These are phyloP conservation scores for Globisporangium spiculum DNA, from an alignment of 352 stramenopile species.

Conservation along the genomic window DNA sequence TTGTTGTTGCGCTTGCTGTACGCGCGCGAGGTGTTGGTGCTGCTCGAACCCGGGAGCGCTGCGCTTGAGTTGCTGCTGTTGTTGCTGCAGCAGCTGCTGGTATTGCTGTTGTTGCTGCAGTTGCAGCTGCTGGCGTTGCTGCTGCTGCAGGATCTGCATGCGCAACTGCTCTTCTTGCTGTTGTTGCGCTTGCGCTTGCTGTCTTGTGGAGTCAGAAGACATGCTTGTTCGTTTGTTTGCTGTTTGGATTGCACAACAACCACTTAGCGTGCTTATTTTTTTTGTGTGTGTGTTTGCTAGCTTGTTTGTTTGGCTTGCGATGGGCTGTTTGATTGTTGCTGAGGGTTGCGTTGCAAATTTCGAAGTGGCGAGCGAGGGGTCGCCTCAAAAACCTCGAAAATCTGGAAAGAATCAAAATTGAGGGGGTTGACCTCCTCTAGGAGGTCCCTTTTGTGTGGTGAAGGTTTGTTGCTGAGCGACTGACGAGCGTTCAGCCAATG, in stretches of 20 bases:
- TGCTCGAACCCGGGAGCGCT: not conserved
- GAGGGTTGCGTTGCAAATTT: not conserved
- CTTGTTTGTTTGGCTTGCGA: not conserved
- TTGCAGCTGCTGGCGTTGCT: conserved; percentile 4
- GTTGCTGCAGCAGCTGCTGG: not conserved
- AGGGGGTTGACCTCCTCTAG: too few relatives aligned
- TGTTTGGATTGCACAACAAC: not conserved
- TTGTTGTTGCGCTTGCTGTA: not conserved
- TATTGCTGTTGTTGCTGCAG: conserved; percentile 1
- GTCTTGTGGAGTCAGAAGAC: not conserved
- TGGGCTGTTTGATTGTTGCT: not conserved
- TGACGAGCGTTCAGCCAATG: not conserved
- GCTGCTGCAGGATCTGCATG: conserved; percentile 4
- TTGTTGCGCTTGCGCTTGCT: not conserved
- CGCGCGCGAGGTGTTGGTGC: not conserved
- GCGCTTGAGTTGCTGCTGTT: not conserved
- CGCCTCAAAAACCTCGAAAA: not conserved
- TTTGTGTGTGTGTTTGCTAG: not conserved
- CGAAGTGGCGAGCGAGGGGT: not conserved
- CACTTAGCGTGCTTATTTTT: not conserved
- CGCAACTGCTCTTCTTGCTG: not conserved
- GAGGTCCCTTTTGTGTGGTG: too few relatives aligned
- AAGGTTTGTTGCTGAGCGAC: not conserved
- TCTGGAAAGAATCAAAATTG: too few relatives aligned
- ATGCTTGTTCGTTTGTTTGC: not conserved